Evolutionary conservation across 2,329 filamentous ascomycete species (phyloP).

Genomic region (Metarhizium guizhouense): DNA sequence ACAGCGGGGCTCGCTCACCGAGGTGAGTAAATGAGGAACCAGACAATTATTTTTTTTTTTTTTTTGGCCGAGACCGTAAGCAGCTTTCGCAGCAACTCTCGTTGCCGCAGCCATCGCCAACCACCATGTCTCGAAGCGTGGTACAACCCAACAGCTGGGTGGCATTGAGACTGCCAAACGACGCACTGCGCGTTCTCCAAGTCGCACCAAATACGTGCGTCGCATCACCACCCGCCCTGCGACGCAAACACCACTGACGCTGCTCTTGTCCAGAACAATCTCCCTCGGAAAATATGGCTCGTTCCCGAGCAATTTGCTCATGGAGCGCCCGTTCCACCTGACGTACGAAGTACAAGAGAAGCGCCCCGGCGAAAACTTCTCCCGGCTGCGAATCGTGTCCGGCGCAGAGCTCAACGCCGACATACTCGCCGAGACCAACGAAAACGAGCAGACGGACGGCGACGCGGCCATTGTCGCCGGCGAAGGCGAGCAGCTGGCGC

Average conservation of each 20-base stretch:
- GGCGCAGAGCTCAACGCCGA: constrained; percentile 78
- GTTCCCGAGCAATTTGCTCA: constrained; percentile 80
- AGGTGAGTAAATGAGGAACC: constrained; percentile 10
- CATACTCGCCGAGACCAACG: constrained; percentile 43
- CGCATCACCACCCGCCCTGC: background rate
- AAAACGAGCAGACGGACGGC: constrained; percentile 32
- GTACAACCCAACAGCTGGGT: constrained; percentile 51
- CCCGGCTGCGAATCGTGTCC: constrained; percentile 67
- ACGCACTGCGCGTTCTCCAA: constrained; percentile 47
- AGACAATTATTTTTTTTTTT: constrained; percentile 6
- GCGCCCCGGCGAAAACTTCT: constrained; percentile 52
- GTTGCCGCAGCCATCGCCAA: background rate
- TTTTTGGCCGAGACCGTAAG: background rate
- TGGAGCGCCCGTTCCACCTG: constrained; percentile 84
- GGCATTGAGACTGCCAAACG: constrained; percentile 50
- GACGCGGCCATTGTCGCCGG: constrained; percentile 28
- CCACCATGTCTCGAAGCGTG: constrained; percentile 20
- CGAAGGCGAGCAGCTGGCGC: constrained; percentile 33
- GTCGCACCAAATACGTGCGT: constrained; percentile 51
- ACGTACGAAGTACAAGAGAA: constrained; percentile 84
- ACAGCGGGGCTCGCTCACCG: constrained; percentile 21
- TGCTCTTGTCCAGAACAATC: constrained; percentile 53
- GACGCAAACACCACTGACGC: constrained; percentile 13
- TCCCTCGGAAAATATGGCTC: constrained; percentile 88
- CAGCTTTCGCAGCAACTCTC: background rate